Evolutionary conservation across 148 eudicot species (phyloP).

Genomic region (Polygonum aviculare): DNA sequence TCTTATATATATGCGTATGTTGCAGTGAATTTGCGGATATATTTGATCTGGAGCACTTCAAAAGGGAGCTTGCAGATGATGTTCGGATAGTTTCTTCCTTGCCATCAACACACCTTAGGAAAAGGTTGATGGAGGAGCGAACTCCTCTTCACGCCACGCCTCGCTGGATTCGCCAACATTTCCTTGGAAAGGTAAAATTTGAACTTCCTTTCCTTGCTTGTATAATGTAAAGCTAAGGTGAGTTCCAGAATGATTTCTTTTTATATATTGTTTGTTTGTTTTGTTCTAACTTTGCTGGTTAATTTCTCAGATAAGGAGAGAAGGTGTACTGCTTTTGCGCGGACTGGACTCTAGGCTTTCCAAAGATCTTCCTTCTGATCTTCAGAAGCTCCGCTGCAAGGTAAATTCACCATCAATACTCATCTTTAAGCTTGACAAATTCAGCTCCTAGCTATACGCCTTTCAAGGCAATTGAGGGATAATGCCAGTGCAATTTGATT

Average conservation of each 20-base stretch:
- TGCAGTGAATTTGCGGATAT: slow-evolving; percentile 94
- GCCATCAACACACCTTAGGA: slow-evolving; percentile 85
- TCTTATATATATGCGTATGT: neutral
- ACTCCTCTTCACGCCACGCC: slow-evolving; percentile 73
- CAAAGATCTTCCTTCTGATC: slow-evolving; percentile 85
- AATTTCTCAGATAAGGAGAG: slow-evolving; percentile 60
- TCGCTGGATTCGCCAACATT: slow-evolving; percentile 73
- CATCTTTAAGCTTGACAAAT: neutral
- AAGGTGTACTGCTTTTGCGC: slow-evolving; percentile 68
- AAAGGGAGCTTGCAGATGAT: slow-evolving; percentile 63
- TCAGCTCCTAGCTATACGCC: neutral
- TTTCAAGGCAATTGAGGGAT: no score
- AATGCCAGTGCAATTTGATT: neutral
- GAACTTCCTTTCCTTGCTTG: neutral
- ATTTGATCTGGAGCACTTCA: slow-evolving; percentile 93
- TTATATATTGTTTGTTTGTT: neutral
- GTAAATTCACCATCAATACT: slow-evolving; percentile 20
- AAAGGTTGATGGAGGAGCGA: slow-evolving; percentile 69
- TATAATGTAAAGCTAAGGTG: neutral
- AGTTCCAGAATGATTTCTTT: slow-evolving; percentile 1
- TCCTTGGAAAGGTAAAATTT: slow-evolving; percentile 40
- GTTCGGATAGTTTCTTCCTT: slow-evolving; percentile 72
- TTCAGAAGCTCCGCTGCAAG: slow-evolving; percentile 98
- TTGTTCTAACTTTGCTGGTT: slow-evolving; percentile 7
- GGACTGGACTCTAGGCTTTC: slow-evolving; percentile 90